Conservation (phyloP, 306 rosid genomes). For the Sindora glabra region DNA sequence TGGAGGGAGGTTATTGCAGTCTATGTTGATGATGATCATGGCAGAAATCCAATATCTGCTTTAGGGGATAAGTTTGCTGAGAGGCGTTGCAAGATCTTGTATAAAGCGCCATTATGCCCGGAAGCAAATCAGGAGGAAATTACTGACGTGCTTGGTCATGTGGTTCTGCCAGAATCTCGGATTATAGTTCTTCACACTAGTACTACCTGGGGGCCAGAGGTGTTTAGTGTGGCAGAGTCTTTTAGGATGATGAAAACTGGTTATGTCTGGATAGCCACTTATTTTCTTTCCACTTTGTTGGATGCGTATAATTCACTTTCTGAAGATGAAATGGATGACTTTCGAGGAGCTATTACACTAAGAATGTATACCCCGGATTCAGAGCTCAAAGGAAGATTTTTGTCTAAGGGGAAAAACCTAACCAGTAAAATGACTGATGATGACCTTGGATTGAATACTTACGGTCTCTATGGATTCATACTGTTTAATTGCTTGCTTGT, state of each 20-base stretch:
- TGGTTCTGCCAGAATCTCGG: constrained; percentile 70
- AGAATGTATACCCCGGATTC: constrained; percentile 59
- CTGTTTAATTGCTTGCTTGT: constrained; percentile 81
- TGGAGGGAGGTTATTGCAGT: constrained; percentile 90
- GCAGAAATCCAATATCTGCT: constrained; percentile 77
- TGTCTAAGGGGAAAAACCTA: constrained; percentile 73
- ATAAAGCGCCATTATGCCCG: constrained; percentile 60
- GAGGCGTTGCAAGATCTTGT: constrained; percentile 77
- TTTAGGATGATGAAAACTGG: constrained; percentile 87
- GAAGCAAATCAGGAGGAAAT: constrained; percentile 45
- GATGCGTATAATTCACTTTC: constrained; percentile 48
- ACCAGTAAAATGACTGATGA: constrained; percentile 32
- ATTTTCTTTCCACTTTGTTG: constrained; percentile 49
- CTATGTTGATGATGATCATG: constrained; percentile 83
- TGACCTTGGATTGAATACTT: constrained; percentile 57
- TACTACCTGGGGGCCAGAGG: constrained; percentile 41
- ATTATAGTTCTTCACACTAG: constrained; percentile 66
- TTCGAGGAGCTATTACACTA: constrained; percentile 72
- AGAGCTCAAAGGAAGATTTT: too few species aligned
- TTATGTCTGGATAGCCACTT: constrained; percentile 84
- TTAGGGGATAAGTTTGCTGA: constrained; percentile 74
- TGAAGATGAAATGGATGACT: constrained; percentile 29
- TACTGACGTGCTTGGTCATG: constrained; percentile 68
- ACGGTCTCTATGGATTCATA: constrained; percentile 74
- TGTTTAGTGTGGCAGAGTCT: constrained; percentile 54